phyloP scores from a whole-genome alignment of 1,139 yeast genomes.

The Saccharomyces hybrid region DNA sequence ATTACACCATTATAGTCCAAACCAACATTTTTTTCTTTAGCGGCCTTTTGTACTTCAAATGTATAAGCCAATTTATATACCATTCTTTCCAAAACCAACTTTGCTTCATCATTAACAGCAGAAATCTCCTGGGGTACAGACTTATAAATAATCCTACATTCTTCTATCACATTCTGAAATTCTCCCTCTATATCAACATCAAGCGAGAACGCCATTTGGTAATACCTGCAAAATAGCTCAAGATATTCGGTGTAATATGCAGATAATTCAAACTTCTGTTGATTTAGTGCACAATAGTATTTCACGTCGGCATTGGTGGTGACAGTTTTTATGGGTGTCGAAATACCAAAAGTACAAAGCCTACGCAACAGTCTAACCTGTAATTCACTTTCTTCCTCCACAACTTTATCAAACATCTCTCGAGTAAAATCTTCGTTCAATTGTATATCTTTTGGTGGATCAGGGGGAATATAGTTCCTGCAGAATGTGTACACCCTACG shows the following conservation, averaged over 20 bases:
- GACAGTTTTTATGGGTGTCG: slow-evolving; percentile 33
- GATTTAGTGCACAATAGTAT: slow-evolving; percentile 13
- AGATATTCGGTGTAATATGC: slow-evolving; percentile 25
- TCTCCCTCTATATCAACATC: slow-evolving; percentile 50
- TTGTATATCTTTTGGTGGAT: slow-evolving; percentile 26
- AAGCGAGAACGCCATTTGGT: slow-evolving; percentile 19
- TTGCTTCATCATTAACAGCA: slow-evolving; percentile 22
- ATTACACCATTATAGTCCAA: slow-evolving; percentile 32
- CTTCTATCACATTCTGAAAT: slow-evolving; percentile 32
- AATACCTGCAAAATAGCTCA: slow-evolving; percentile 17
- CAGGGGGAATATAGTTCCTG: slow-evolving; percentile 55
- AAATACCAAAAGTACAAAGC: slow-evolving; percentile 41
- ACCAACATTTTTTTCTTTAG: slow-evolving; percentile 27
- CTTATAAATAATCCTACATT: slow-evolving; percentile 23
- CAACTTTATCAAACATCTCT: slow-evolving; percentile 40
- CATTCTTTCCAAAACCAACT: slow-evolving; percentile 32
- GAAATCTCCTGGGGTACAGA: slow-evolving; percentile 28
- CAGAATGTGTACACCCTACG: slow-evolving; percentile 63
- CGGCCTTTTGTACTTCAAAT: slow-evolving; percentile 28
- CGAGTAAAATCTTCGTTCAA: slow-evolving; percentile 24
- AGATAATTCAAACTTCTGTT: slow-evolving; percentile 2
- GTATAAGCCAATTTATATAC: slow-evolving; percentile 35
- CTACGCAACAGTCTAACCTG: slow-evolving; percentile 35
- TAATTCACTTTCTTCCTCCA: slow-evolving; percentile 27
- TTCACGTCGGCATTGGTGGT: slow-evolving; percentile 12